A percentile compares a stretch with the other conserved stretches of the same genome.
Evolutionary conservation across 176 grass and related monocot species (phyloP).

Genomic region (Miscanthus lutarioriparius): DNA sequence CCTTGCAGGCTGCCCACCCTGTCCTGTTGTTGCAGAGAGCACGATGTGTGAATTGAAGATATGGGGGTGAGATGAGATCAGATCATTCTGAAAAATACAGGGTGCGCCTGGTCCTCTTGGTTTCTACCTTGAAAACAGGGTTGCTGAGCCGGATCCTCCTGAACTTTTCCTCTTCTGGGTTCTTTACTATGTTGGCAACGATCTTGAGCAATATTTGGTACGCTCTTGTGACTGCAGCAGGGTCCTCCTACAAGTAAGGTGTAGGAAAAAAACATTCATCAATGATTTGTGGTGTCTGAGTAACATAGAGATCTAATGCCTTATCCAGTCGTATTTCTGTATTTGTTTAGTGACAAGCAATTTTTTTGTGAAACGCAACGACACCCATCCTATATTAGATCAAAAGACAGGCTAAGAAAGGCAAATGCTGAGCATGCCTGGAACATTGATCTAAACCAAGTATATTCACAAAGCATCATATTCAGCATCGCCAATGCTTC

Average conservation of each 20-base stretch:
- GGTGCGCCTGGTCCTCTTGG: neutral
- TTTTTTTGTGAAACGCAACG: neutral
- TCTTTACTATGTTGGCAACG: slow-evolving; percentile 59
- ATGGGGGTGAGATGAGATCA: neutral
- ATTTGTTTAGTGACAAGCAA: neutral
- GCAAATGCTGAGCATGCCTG: neutral
- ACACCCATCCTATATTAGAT: neutral
- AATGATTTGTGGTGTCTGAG: neutral
- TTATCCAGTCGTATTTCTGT: neutral
- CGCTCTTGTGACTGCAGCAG: slow-evolving; percentile 56
- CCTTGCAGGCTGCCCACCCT: slow-evolving; percentile 61
- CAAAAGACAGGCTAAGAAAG: neutral
- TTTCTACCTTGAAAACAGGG: slow-evolving; percentile 62
- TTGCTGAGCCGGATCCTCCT: slow-evolving; percentile 74
- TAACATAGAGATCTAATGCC: neutral
- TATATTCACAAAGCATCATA: neutral
- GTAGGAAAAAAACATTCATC: neutral
- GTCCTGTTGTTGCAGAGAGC: slow-evolving; percentile 50
- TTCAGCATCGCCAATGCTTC: neutral
- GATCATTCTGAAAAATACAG: neutral
- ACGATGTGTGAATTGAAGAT: neutral
- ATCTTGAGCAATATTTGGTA: slow-evolving; percentile 70
- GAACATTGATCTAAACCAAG: neutral
- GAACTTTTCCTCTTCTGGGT: slow-evolving; percentile 79
- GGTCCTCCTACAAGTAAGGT: slow-evolving; percentile 53